Percentiles rank a stretch among this genome's conserved stretches.
Conservation (phyloP, 2,329 filamentous ascomycete species). For the Aspergillus thermomutatus region DNA sequence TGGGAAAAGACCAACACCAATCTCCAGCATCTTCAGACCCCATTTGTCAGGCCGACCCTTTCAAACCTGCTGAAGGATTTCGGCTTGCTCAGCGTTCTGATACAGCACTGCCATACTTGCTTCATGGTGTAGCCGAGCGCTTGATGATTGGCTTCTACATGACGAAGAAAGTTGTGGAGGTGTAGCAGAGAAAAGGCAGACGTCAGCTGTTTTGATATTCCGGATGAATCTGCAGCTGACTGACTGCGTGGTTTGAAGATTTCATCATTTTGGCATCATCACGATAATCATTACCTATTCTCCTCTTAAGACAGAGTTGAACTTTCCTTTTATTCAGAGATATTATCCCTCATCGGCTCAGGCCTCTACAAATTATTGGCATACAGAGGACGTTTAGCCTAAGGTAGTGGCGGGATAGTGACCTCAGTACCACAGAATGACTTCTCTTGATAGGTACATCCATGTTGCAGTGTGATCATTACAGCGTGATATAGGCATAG, state of each 20-base stretch:
- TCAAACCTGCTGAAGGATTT: conserved; percentile 4
- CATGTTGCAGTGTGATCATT: not conserved
- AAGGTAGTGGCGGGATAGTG: no score
- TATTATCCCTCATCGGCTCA: not conserved
- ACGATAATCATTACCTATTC: conserved; percentile 9
- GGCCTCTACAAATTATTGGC: not conserved
- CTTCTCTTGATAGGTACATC: no score
- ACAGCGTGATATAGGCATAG: not conserved
- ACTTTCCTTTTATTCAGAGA: not conserved
- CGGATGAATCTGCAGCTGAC: not conserved
- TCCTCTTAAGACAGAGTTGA: no score
- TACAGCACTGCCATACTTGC: conserved; percentile 1
- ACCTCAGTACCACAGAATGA: not conserved
- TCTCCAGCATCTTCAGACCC: not conserved
- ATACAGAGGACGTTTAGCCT: no score
- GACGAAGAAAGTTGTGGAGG: not conserved
- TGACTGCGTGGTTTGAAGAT: not conserved
- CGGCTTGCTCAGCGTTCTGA: not conserved
- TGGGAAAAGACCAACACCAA: not conserved
- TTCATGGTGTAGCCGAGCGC: conserved; percentile 2
- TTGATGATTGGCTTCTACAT: conserved; percentile 4
- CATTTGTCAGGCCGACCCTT: conserved; percentile 14
- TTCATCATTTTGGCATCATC: conserved; percentile 6
- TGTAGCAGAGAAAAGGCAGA: not conserved
- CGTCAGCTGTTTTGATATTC: conserved; percentile 6